Evolutionary conservation across 2,329 filamentous ascomycete species (phyloP).

Genomic region (Ophiosphaerella herpotricha): DNA sequence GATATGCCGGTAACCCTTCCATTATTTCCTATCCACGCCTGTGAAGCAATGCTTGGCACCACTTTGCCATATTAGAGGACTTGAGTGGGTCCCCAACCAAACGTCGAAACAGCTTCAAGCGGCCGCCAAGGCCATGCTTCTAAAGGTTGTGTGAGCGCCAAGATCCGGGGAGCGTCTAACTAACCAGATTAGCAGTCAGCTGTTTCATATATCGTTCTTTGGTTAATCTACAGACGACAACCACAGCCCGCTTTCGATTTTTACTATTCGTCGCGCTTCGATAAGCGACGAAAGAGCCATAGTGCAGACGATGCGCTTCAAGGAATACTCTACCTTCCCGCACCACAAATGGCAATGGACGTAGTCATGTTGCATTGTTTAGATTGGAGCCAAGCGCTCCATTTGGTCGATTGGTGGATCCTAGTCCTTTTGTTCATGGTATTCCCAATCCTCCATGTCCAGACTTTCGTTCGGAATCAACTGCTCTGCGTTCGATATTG

Average conservation of each 20-base stretch:
- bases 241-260: background rate
- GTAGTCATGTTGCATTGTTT: background rate
- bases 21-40: background rate
- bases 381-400: background rate
- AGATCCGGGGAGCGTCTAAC: slow-evolving; percentile 7
- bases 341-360: background rate
- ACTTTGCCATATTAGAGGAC: slow-evolving; percentile 10
- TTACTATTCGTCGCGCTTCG: background rate
- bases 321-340: background rate
- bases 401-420: background rate
- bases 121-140: slow-evolving; percentile 9
- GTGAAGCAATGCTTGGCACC: slow-evolving; percentile 8
- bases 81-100: slow-evolving; percentile 7
- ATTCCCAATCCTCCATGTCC: background rate
- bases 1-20: slow-evolving; percentile 2
- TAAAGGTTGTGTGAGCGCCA: slow-evolving; percentile 10
- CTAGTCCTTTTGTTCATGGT: background rate
- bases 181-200: slow-evolving; percentile 1
- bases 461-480: background rate
- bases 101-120: slow-evolving; percentile 11
- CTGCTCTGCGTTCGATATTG: too few species aligned
- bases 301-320: background rate
- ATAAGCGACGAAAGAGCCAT: slow-evolving; percentile 1
- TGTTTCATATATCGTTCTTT: slow-evolving; percentile 13
- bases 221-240: background rate